Evolutionary conservation across 768 basidiomycete genomes (phyloP), one percentile per base, ranked within the genome.

Genomic region (Trichaptum fuscoviolaceum): DNA sequence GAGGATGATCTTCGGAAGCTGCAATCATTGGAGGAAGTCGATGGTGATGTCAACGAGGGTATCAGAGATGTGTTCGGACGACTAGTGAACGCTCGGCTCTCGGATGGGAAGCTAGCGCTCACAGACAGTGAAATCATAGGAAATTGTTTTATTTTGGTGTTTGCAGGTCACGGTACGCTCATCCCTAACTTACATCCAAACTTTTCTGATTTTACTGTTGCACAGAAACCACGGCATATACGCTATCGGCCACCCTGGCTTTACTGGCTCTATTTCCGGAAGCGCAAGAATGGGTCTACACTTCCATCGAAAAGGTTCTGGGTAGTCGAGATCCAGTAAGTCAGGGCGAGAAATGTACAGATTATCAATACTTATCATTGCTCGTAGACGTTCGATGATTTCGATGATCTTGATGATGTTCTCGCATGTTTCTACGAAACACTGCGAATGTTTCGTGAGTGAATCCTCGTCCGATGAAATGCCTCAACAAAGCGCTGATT

Each of bases 101-200:
- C 27, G 7, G 62, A 57, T 17, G 57, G 62, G 2, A 64, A 24
- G 58, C 58, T 27, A 52, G 35, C 57, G 58, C 10, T 64, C 9
- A 59, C 17, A 34, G 58, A 58, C 24, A 52, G 61, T 17, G 71
- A 69, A 62, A 64, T 73, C 15, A 62, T 66, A 4, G 71, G 73
- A 12, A 73, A 74, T 63, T 62, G 68, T 23, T 75, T 69, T 66
- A 70, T 75, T n/a, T 70, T 74, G 65, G 59, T 89, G 25, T 82
- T 87, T 57, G 85, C 87, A 58, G 87, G 87, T 15, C 84, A 87
- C 71, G 86, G 85, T 81, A 67, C 42, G 75, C 42, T 52, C 42
- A 15, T 12, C 17, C 7, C 7, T 17, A 7, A 52, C 15, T 52
- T 68, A n/a, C 3, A 42, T 10, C 30, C 42, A 35, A 25, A 36